phyloP scores from a whole-genome alignment of 768 basidiomycete genomes.

The Boletus barrowsii region DNA sequence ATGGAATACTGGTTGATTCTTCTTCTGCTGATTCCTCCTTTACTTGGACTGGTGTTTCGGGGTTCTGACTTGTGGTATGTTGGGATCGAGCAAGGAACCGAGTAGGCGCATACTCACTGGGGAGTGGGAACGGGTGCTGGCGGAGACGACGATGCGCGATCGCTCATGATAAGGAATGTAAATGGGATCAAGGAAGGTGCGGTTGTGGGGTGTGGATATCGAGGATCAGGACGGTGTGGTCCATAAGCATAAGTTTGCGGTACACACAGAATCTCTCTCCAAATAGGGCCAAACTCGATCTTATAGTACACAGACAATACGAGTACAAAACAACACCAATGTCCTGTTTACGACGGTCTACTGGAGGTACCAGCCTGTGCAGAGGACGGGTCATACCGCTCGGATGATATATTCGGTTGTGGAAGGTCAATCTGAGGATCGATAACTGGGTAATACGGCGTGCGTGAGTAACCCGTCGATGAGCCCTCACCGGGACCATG shows the following conservation, averaged over 20 bases:
- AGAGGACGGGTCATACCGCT: constrained; percentile 31
- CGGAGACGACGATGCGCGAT: constrained; percentile 9
- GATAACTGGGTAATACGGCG: constrained; percentile 39
- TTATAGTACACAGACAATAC: not conserved
- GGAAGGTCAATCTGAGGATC: constrained; percentile 36
- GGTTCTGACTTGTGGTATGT: constrained; percentile 15
- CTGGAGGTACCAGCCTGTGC: constrained; percentile 5
- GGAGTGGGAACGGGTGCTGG: not conserved
- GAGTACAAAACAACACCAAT: not conserved
- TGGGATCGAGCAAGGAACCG: not conserved
- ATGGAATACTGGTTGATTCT: not conserved
- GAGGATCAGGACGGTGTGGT: too few species aligned
- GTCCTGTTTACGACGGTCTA: constrained; percentile 13
- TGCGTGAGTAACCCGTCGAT: constrained; percentile 24
- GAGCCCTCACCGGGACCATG: constrained; percentile 23
- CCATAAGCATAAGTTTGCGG: too few species aligned
- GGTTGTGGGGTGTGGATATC: too few species aligned
- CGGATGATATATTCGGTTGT: constrained; percentile 33
- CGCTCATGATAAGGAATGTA: constrained; percentile 33
- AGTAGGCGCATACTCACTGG: constrained; percentile 14
- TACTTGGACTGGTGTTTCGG: not conserved
- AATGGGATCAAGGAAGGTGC: constrained; percentile 11
- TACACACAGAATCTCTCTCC: not conserved
- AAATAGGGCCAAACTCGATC: constrained; percentile 5
- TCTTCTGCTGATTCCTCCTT: constrained; percentile 13